Percentiles rank a stretch among this genome's conserved stretches.
Evolutionary conservation across 495 filamentous ascomycete genomes (phyloP).

Genomic region (Bombardia bombarda): DNA sequence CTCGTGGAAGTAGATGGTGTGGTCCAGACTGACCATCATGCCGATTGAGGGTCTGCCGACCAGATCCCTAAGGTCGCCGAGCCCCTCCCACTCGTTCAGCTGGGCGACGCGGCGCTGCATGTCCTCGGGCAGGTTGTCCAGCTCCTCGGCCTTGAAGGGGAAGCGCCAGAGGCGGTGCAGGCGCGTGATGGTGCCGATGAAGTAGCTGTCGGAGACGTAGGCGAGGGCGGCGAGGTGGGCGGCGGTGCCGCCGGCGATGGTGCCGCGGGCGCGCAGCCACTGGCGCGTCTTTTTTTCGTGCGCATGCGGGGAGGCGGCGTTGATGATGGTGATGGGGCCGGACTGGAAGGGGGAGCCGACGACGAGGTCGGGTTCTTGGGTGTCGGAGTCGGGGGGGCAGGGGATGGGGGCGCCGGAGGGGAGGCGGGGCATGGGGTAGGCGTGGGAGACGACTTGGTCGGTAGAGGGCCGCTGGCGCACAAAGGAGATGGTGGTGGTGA

Average conservation of each 20-base stretch:
- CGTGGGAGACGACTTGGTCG: conserved; percentile 52
- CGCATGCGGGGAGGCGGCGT: conserved; percentile 30
- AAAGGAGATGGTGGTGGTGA: conserved; percentile 91
- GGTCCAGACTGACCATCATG: conserved; percentile 95
- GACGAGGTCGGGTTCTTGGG: conserved; percentile 27
- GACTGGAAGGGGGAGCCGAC: conserved; percentile 42
- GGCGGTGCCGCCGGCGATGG: conserved; percentile 66
- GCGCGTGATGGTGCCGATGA: conserved; percentile 78
- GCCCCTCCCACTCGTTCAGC: conserved; percentile 35
- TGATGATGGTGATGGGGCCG: conserved; percentile 43
- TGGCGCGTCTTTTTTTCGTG: conserved; percentile 64
- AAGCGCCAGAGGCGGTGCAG: conserved; percentile 68
- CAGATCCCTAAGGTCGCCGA: conserved; percentile 29
- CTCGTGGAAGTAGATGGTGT: conserved; percentile 92
- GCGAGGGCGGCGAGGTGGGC: conserved; percentile 82
- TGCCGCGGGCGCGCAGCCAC: conserved; percentile 71
- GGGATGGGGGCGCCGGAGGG: conserved; percentile 17
- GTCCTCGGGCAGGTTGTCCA: conserved; percentile 22
- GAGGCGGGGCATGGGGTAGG: conserved; percentile 46
- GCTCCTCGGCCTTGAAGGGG: conserved; percentile 28
- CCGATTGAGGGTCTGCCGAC: conserved; percentile 51
- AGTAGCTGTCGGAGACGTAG: conserved; percentile 86
- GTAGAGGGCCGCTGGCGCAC: conserved; percentile 52
- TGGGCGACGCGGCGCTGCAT: conserved; percentile 18
- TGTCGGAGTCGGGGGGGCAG: conserved; percentile 30